Evolutionary conservation across 306 rosid species (phyloP).

Genomic region (Lagenaria siceraria): DNA sequence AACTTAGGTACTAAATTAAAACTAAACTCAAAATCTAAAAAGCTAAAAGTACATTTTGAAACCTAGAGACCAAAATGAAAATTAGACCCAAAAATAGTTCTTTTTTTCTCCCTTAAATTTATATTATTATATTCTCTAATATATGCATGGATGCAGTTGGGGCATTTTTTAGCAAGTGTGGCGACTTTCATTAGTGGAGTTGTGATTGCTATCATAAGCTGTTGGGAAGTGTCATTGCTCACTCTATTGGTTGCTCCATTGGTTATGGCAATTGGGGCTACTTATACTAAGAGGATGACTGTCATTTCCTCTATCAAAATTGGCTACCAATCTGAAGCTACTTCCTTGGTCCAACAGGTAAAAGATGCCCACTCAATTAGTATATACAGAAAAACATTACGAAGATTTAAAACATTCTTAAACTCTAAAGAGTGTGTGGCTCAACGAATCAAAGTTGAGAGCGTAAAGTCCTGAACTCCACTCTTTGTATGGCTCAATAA

Average conservation of each 20-base stretch:
- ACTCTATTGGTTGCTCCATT: slow-evolving; percentile 56
- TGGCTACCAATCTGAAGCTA: slow-evolving; percentile 51
- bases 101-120: no score
- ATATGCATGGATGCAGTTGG: slow-evolving; percentile 31
- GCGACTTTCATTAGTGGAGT: slow-evolving; percentile 64
- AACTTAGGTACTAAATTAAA: no score
- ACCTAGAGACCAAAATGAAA: no score
- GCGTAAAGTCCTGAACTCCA: no score
- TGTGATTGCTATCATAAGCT: slow-evolving; percentile 57
- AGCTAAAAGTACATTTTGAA: no score
- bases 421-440: background rate
- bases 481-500: no score
- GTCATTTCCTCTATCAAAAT: slow-evolving; percentile 43
- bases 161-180: slow-evolving; percentile 52
- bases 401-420: background rate
- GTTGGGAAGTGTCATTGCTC: slow-evolving; percentile 67
- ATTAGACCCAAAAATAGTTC: no score
- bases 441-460: no score
- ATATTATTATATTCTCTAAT: no score
- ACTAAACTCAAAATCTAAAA: no score
- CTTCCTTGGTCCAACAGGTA: slow-evolving; percentile 79
- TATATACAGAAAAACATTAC: background rate
- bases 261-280: slow-evolving; percentile 67
- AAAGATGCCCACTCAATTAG: background rate
- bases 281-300: slow-evolving; percentile 70